A percentile compares a stretch with the other conserved stretches of the same genome.
phyloP scores from a whole-genome alignment of 352 stramenopile genomes.

The Saprolegnia diclina region DNA sequence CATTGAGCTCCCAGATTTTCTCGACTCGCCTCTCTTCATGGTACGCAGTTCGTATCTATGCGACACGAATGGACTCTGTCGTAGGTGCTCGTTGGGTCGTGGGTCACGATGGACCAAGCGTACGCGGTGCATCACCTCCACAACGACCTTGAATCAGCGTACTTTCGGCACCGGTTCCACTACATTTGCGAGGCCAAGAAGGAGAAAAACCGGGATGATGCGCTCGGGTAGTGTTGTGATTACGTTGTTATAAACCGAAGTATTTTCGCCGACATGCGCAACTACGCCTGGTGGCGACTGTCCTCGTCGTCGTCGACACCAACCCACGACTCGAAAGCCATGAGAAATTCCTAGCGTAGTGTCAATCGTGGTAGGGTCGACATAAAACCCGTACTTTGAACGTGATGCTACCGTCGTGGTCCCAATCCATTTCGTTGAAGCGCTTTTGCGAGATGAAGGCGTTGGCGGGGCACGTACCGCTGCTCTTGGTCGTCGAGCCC shows the following conservation, averaged over 20 bases:
- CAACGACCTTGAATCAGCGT: slow-evolving; percentile 76
- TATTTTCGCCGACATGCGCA: no score
- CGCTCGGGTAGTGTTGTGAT: not conserved
- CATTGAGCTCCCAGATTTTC: slow-evolving; percentile 66
- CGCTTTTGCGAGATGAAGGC: slow-evolving; percentile 69
- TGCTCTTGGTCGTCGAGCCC: slow-evolving; percentile 20
- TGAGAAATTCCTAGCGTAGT: slow-evolving; percentile 59
- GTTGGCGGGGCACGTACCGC: slow-evolving; percentile 38
- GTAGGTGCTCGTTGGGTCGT: slow-evolving; percentile 56
- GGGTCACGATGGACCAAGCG: slow-evolving; percentile 64
- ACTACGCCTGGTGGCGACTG: slow-evolving; percentile 5
- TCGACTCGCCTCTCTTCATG: slow-evolving; percentile 83
- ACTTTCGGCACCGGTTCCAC: slow-evolving; percentile 72
- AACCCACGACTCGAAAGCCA: slow-evolving; percentile 83
- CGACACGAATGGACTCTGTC: not conserved
- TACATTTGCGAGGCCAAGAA: slow-evolving; percentile 12
- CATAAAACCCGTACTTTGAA: slow-evolving; percentile 42
- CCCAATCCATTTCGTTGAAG: slow-evolving; percentile 86
- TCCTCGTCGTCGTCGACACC: slow-evolving; percentile 50
- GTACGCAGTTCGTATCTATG: slow-evolving; percentile 7
- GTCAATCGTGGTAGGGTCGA: not conserved
- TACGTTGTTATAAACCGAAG: no score
- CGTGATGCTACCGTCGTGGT: slow-evolving; percentile 77
- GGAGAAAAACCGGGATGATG: not conserved
- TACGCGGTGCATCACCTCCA: slow-evolving; percentile 71